Percentiles rank a stretch among this genome's conserved stretches.
Evolutionary conservation across 208 protist species (phyloP).

Genomic region (Acanthamoeba comandoni): DNA sequence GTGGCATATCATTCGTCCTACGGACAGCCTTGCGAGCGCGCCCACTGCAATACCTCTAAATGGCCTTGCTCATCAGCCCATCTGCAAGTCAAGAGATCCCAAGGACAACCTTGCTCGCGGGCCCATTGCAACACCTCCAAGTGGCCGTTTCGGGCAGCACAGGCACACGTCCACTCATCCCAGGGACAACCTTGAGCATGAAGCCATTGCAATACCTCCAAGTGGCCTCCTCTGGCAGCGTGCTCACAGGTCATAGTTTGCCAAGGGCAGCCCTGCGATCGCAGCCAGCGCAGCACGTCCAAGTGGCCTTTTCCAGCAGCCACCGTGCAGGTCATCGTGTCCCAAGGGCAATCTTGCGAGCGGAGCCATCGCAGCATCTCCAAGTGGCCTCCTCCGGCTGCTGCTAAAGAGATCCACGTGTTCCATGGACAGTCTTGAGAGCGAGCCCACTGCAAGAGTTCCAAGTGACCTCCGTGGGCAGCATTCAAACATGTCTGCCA

Average conservation of each 20-base stretch:
- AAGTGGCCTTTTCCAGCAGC: constrained; percentile 1
- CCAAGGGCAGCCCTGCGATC: constrained; percentile 15
- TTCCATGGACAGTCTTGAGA: background rate
- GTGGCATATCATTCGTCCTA: too few species aligned
- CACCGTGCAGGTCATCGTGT: constrained; percentile 1
- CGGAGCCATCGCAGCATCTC: background rate
- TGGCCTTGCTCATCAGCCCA: too few species aligned
- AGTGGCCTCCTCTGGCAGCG: background rate
- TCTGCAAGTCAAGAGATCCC: too few species aligned
- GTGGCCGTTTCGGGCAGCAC: too few species aligned
- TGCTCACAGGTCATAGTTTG: background rate
- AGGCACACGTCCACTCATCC: background rate
- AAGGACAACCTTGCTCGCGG: too few species aligned
- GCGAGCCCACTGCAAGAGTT: background rate
- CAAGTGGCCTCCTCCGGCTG: constrained; percentile 28
- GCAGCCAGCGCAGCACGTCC: constrained; percentile 15
- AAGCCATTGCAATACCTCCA: constrained; percentile 16
- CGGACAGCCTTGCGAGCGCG: too few species aligned
- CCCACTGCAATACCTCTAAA: too few species aligned
- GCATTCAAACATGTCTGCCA: background rate
- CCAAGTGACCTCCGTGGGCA: background rate
- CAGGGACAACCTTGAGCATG: constrained; percentile 3
- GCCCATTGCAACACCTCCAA: too few species aligned
- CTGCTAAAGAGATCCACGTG: background rate
- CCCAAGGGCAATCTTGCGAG: constrained; percentile 4